Percentiles rank a stretch among this genome's conserved stretches.
These are phyloP conservation scores for Ramichloridium luteum DNA, from an alignment of 2,329 filamentous ascomycete genomes.

Conservation along the genomic window DNA sequence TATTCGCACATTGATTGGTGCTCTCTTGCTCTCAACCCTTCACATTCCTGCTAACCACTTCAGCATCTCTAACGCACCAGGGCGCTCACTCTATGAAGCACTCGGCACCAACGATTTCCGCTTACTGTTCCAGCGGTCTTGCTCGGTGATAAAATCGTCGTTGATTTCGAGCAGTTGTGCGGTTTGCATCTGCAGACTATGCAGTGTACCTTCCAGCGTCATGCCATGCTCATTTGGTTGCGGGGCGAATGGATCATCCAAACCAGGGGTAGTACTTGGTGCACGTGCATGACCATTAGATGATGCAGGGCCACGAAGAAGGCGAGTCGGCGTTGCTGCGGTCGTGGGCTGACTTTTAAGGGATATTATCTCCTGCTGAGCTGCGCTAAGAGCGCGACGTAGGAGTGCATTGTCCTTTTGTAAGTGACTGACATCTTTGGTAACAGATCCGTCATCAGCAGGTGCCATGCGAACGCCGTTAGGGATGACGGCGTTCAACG, in stretches of 20 bases:
- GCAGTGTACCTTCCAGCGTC: constrained; percentile 23
- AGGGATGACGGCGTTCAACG: too few relatives aligned
- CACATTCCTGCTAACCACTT: too few relatives aligned
- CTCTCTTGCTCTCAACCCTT: too few relatives aligned
- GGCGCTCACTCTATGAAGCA: neutral
- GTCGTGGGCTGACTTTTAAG: constrained; percentile 2
- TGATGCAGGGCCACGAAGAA: too few relatives aligned
- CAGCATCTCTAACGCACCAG: neutral
- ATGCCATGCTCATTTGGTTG: constrained; percentile 3
- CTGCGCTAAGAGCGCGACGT: constrained; percentile 7
- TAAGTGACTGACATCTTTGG: constrained; percentile 4
- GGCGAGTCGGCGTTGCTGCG: too few relatives aligned
- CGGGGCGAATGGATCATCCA: neutral
- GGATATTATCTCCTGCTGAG: constrained; percentile 8
- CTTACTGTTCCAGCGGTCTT: constrained; percentile 16
- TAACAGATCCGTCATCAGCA: constrained; percentile 3
- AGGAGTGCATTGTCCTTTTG: constrained; percentile 12
- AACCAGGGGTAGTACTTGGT: too few relatives aligned
- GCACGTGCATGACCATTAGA: too few relatives aligned
- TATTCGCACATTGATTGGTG: too few relatives aligned
- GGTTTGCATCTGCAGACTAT: constrained; percentile 22
- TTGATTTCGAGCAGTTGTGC: constrained; percentile 25
- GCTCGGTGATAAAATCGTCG: constrained; percentile 23
- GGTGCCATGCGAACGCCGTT: neutral
- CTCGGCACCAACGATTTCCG: constrained; percentile 2